Percentiles rank a stretch among this genome's conserved stretches.
Evolutionary conservation across 2,329 filamentous ascomycete species (phyloP).

Genomic region (Trichoderma atrobrunneum): DNA sequence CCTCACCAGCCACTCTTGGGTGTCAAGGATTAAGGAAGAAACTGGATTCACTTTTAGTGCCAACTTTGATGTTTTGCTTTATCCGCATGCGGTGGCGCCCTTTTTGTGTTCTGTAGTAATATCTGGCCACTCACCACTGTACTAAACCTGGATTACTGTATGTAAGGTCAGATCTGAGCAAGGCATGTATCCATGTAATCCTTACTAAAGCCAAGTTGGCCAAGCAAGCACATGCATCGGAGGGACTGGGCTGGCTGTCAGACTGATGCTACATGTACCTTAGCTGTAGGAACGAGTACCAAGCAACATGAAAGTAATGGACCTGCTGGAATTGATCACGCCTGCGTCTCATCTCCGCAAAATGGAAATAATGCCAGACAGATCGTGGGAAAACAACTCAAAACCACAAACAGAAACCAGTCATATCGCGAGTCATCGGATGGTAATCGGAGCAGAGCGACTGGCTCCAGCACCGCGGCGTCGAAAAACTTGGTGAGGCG

Average conservation of each 20-base stretch:
- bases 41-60: neutral
- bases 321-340: neutral
- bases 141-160: neutral
- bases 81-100: neutral
- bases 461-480: slow-evolving; percentile 1
- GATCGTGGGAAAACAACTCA: neutral
- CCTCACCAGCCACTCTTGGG: neutral
- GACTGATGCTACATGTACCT: neutral
- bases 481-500: slow-evolving; percentile 11
- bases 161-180: neutral
- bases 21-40: neutral
- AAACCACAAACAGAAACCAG: neutral
- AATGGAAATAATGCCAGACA: neutral
- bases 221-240: neutral
- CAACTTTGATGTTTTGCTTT: neutral
- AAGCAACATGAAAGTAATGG: neutral
- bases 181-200: neutral
- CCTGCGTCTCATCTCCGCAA: neutral
- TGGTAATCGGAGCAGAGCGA: slow-evolving; percentile 18
- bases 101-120: neutral
- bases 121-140: neutral
- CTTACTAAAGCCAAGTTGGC: neutral
- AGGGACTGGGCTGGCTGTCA: neutral
- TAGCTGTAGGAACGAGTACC: neutral
- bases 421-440: slow-evolving; percentile 19